Conservation (phyloP, 257 asterid genomes). For the Osmanthus fragrans region DNA sequence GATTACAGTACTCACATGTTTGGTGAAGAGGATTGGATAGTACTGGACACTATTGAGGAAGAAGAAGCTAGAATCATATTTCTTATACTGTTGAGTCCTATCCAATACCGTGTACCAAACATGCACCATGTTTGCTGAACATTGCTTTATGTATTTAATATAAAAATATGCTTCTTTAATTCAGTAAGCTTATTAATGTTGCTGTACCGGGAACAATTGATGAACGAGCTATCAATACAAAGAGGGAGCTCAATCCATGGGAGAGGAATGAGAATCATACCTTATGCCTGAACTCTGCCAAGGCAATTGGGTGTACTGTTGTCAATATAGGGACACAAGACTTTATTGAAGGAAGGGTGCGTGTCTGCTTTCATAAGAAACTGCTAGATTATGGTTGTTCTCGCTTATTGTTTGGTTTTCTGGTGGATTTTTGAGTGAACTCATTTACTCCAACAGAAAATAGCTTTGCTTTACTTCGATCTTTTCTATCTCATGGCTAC, state of each 20-base stretch:
- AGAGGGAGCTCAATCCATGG: conserved; percentile 92
- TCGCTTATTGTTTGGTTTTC: neutral
- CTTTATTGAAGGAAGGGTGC: conserved; percentile 96
- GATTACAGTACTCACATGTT: neutral
- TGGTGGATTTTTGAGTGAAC: neutral
- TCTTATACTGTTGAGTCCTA: neutral
- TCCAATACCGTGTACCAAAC: neutral
- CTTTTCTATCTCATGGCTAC: neutral
- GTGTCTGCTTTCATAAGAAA: conserved; percentile 10
- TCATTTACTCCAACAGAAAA: neutral
- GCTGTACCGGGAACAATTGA: conserved; percentile 98
- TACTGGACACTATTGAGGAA: neutral
- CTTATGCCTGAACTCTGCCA: conserved; percentile 95
- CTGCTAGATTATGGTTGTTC: conserved; percentile 8
- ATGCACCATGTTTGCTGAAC: neutral
- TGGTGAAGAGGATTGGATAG: neutral
- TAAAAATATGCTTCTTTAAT: conserved; percentile 18
- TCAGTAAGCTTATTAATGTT: conserved; percentile 96
- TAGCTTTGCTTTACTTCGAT: conserved; percentile 1
- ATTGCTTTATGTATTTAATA: conserved; percentile 3
- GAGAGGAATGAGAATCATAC: conserved; percentile 99
- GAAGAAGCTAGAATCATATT: neutral
- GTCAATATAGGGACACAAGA: conserved; percentile 98
- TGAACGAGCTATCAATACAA: conserved; percentile 93
- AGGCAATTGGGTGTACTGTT: conserved; percentile 96